Percentiles rank a stretch among this genome's conserved stretches.
Conservation (phyloP, 495 filamentous ascomycete genomes). For the Darksidea phi region DNA sequence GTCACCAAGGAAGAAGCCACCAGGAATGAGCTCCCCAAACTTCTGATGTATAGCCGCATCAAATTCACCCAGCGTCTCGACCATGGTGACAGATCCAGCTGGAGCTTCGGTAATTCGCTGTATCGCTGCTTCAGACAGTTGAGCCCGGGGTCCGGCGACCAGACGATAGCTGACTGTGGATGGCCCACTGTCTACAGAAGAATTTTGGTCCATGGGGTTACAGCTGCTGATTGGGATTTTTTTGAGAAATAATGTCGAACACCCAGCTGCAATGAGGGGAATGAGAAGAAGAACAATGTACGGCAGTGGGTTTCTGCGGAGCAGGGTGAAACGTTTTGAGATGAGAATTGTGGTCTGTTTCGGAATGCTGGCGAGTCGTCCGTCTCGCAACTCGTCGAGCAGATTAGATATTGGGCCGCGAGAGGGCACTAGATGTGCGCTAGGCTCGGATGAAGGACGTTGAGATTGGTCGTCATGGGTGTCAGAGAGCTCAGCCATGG, state of each 20-base stretch:
- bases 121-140: constrained; percentile 9
- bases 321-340: constrained; percentile 72
- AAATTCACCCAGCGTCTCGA: constrained; percentile 66
- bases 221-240: constrained; percentile 58
- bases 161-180: constrained; percentile 48
- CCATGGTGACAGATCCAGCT: constrained; percentile 50
- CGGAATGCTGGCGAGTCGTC: constrained; percentile 55
- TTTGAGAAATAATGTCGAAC: constrained; percentile 70
- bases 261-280: constrained; percentile 70
- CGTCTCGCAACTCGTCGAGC: no score
- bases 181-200: constrained; percentile 41
- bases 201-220: constrained; percentile 48
- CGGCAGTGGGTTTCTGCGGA: constrained; percentile 73
- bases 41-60: constrained; percentile 59
- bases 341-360: constrained; percentile 72
- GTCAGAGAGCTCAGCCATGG: constrained; percentile 59
- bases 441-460: no score
- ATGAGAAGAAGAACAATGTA: constrained; percentile 68
- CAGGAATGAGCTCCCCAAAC: constrained; percentile 67
- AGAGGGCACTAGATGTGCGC: no score
- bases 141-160: constrained; percentile 58
- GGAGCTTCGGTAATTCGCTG: constrained; percentile 14
- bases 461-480: constrained; percentile 22
- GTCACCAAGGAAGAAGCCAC: constrained; percentile 71
- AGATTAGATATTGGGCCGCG: no score